A percentile compares a stretch with the other conserved stretches of the same genome.
Conservation (phyloP, 805 yeast species). For the Kluyveromyces aestuarii region DNA sequence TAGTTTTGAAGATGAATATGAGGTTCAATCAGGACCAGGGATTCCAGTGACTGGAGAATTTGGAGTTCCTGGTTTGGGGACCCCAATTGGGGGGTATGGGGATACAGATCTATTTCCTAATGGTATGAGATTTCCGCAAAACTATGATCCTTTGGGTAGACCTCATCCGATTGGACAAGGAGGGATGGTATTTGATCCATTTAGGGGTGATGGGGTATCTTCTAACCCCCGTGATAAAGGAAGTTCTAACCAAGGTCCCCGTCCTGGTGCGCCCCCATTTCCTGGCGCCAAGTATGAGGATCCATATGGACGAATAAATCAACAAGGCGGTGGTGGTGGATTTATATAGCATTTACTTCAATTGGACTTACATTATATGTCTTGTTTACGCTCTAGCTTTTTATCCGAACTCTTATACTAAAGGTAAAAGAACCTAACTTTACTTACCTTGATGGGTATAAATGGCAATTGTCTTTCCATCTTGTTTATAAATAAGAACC, state of each 20-base stretch:
- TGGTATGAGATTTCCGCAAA: conserved; percentile 22
- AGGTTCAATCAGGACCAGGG: conserved; percentile 12
- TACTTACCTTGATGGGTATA: conserved; percentile 9
- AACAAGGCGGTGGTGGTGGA: conserved; percentile 8
- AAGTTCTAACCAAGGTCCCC: background rate
- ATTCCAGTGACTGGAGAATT: conserved; percentile 7
- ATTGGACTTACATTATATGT: conserved; percentile 4
- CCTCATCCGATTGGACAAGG: conserved; percentile 9
- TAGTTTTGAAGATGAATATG: conserved; percentile 28
- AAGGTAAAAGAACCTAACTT: background rate
- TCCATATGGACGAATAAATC: conserved; percentile 20
- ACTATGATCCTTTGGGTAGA: conserved; percentile 11
- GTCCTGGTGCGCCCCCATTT: conserved; percentile 10
- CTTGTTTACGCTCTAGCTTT: background rate
- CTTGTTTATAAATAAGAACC: conserved; percentile 20
- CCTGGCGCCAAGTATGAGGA: conserved; percentile 29
- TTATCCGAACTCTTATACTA: background rate
- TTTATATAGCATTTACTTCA: conserved; percentile 2
- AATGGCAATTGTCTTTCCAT: conserved; percentile 20
- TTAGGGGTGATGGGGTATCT: conserved; percentile 6
- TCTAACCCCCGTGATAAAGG: conserved; percentile 5
- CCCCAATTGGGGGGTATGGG: conserved; percentile 17
- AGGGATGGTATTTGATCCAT: conserved; percentile 29
- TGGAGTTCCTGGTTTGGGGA: conserved; percentile 9
- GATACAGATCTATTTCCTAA: conserved; percentile 28